phyloP scores from a whole-genome alignment of 1,284 basidiomycete species.

The Cutaneotrichosporon dermatis region DNA sequence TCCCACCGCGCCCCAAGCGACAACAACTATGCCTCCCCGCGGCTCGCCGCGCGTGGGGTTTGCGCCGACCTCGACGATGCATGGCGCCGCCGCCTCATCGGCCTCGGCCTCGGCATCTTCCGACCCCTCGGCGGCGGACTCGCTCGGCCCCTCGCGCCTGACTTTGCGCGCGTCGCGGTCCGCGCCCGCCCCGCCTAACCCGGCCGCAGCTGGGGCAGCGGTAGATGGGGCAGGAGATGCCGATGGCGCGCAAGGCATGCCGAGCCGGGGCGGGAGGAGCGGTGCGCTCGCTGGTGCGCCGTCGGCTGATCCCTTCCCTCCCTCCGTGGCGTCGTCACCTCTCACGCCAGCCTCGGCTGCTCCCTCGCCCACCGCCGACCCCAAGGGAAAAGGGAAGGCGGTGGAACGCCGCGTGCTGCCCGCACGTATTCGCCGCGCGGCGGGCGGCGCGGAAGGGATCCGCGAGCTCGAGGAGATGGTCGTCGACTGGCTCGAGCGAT shows the following conservation, averaged over 20 bases:
- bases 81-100: no score
- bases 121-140: neutral
- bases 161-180: neutral
- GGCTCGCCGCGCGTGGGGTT: conserved; percentile 3
- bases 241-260: no score
- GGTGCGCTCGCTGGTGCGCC: no score
- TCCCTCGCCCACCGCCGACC: neutral
- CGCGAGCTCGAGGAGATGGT: conserved; percentile 75
- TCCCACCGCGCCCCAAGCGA: neutral
- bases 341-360: neutral
- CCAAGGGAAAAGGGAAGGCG: neutral
- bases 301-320: no score
- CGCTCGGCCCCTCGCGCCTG: neutral
- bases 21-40: conserved; percentile 1
- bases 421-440: conserved; percentile 69
- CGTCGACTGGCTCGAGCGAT: conserved; percentile 70
- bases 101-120: no score
- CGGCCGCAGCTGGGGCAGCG: no score
- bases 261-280: no score
- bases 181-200: no score
- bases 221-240: no score
- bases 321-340: neutral
- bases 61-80: neutral
- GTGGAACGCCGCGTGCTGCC: conserved; percentile 67
- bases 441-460: conserved; percentile 54